Base-by-base conservation (phyloP, 257 asterid species). In the Gardenia jasminoides region DNA sequence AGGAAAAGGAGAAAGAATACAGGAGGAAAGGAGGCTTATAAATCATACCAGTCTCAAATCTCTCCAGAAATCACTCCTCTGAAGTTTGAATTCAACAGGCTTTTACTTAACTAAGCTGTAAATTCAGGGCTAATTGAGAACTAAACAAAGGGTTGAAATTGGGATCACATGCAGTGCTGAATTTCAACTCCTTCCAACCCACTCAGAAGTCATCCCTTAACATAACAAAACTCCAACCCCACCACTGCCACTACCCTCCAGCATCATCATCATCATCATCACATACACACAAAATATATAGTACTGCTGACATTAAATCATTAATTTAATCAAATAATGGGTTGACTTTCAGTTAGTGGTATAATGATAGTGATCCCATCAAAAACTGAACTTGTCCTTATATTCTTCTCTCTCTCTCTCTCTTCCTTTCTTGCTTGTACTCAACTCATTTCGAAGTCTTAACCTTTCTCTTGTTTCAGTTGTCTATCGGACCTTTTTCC, bases 311-410 rank as follows among this genome's bases (percentile, higher is more conserved):
- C n/a, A n/a, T n/a, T n/a, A n/a, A 69, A 54, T 16, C 43, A 47
- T 52, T 48, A 41, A 31, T 41, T 33, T n/a, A 56, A 56, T 36
- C 19, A 47, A 28, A 78, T 56, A 78, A 69, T 78, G 83, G 83
- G 78, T 74, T 80, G 83, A 80, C 83, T 80, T 80, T 80, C 17
- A 52, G 41, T 74, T 72, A 26, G 56, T 80, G 83, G 41, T 62
- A 80, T 66, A 48, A 80, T 74, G 83, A 80, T 80, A 39, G 59
- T 56, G 80, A 80, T 80, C 76, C 62, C 83, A 56, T 61, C 83
- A 75, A 39, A 75, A 30, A 12, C 70, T 65, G 47, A 33, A 28
- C 28, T 22, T 64, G 65, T 75, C 76, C 43, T 67, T 74, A 33
- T 74, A 65, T 74, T 66, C 56, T 80, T 65, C 68, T 72, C 68